Base-by-base conservation (phyloP, 805 yeast species). In the Metschnikowia bowlesiae region DNA sequence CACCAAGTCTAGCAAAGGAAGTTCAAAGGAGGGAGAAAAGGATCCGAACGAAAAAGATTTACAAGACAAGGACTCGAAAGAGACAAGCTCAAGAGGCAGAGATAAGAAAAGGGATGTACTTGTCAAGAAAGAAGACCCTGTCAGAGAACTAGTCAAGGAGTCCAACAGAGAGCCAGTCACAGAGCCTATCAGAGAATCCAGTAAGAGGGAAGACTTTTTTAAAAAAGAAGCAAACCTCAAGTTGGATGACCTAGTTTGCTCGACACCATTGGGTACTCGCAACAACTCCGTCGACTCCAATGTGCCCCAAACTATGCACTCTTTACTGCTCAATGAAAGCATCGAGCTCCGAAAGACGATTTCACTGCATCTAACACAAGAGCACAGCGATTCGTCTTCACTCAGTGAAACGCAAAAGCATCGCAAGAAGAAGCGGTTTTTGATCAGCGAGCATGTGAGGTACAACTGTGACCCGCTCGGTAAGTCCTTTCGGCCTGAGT, bases 401-500 rank as follows among this genome's bases (percentile, higher is more conserved):
- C 39, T 58, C 16, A 47, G 47, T 9, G 62, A 58, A 16, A 55
- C 60, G 3, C 60, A 56, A 8, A 62, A 62, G 31, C 58, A 57
- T 22, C 48, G 56, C 8, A 62, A 57, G 50, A 47, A 57, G 26
- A 65, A 62, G 56, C 71, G 66, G 53, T 84, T 87, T 22, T 76
- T 82, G 30, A 70, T 91, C 49, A 85, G 94, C 65, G 79, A 83
- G 57, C 74, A 84, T 1, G 74, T 91, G 31, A 72, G 77, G 41
- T 80, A 81, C 57, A 88, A 92, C 63, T 79, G 89, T 14, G 99
- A 94, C 62, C 87, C 92, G 0, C 69, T 76, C 30, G 71, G 74
- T 2, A 76, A 82, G 52, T 89, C 97, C 0, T 83, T 82, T 65
- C 80, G 90, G 49, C 85, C 86, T 0, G 99, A 94, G 58, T 66